Evolutionary conservation across 805 yeast species (phyloP).

Genomic region (Metschnikowia shivogae): DNA sequence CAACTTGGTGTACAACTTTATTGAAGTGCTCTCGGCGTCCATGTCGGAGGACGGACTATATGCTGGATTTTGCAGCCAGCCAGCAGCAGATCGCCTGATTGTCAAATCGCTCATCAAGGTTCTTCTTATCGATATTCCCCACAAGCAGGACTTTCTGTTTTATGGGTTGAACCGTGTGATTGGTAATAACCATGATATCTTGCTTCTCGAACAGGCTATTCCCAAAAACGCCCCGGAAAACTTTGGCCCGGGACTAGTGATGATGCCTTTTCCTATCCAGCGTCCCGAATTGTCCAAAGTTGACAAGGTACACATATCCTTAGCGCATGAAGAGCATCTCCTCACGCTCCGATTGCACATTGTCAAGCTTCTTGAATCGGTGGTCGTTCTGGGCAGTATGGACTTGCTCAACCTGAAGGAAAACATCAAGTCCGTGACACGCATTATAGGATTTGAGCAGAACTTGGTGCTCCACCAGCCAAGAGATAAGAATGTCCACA

Average conservation of each 20-base stretch:
- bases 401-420: constrained; percentile 33
- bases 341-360: constrained; percentile 44
- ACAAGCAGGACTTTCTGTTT: constrained; percentile 39
- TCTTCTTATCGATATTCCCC: constrained; percentile 39
- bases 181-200: constrained; percentile 48
- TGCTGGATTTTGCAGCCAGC: constrained; percentile 5
- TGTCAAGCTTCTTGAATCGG: constrained; percentile 46
- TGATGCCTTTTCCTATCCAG: constrained; percentile 14
- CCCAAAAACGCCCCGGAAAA: constrained; percentile 21
- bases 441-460: constrained; percentile 48
- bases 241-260: constrained; percentile 6
- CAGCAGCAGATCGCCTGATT: constrained; percentile 2
- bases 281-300: background rate
- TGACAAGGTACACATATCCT: constrained; percentile 16
- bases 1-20: constrained; percentile 46
- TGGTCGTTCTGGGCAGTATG: constrained; percentile 27
- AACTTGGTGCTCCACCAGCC: constrained; percentile 42
- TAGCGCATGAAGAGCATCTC: constrained; percentile 42
- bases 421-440: constrained; percentile 37
- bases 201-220: constrained; percentile 40
- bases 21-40: constrained; percentile 50
- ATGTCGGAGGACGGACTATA: constrained; percentile 19
- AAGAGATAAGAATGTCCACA: constrained; percentile 34
- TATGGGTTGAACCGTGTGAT: constrained; percentile 52
- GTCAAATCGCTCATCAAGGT: constrained; percentile 33